Percentiles rank a stretch among this genome's conserved stretches.
These are phyloP conservation scores for Styphnolobium japonicum DNA, from an alignment of 306 rosid species.

Conservation along the genomic window DNA sequence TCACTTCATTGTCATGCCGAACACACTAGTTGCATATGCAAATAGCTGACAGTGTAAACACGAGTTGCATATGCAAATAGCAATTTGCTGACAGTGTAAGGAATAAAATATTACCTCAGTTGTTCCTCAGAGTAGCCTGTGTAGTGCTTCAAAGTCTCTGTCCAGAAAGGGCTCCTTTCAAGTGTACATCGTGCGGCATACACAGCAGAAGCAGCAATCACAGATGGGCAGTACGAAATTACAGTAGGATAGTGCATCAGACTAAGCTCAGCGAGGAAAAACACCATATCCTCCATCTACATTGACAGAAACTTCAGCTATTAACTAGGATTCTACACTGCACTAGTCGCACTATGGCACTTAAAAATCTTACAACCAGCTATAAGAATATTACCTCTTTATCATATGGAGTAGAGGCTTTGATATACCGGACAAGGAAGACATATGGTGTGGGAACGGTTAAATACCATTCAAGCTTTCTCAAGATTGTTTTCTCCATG, in stretches of 20 bases:
- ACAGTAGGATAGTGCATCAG: conserved; percentile 57
- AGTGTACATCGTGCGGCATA: conserved; percentile 73
- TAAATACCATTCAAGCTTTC: conserved; percentile 71
- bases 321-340: neutral
- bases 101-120: conserved; percentile 45
- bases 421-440: conserved; percentile 74
- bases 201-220: conserved; percentile 87
- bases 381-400: conserved; percentile 48
- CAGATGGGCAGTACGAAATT: conserved; percentile 51
- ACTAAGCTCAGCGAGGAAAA: conserved; percentile 77
- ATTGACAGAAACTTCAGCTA: conserved; percentile 2
- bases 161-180: conserved; percentile 60
- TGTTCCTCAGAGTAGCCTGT: conserved; percentile 76
- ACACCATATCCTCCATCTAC: conserved; percentile 73
- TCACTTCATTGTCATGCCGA: neutral
- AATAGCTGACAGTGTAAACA: too few relatives aligned
- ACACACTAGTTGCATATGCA: too few relatives aligned
- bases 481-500: conserved; percentile 79
- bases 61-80: too few relatives aligned
- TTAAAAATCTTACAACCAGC: neutral
- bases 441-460: conserved; percentile 90
- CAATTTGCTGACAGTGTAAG: conserved; percentile 50
- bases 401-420: conserved; percentile 64
- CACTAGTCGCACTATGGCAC: neutral
- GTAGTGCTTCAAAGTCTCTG: conserved; percentile 67